These are phyloP conservation scores for Fragilariopsis cylindrus DNA, from an alignment of 108 stramenopile genomes.

Conservation along the genomic window DNA sequence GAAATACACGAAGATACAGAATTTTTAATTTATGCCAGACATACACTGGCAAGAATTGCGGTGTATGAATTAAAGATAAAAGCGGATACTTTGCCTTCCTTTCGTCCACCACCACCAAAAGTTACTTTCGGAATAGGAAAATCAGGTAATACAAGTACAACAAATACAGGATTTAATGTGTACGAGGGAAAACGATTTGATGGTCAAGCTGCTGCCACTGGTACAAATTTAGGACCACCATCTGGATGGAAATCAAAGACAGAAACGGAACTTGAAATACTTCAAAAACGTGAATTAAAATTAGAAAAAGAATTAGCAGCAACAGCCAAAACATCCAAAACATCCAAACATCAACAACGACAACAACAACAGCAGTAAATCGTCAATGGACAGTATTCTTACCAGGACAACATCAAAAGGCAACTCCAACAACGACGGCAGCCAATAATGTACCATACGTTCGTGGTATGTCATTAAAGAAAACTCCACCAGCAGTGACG, in stretches of 20 bases:
- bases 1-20: slow-evolving; percentile 43
- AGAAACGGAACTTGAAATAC: slow-evolving; percentile 29
- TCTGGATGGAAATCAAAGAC: slow-evolving; percentile 57
- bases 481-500: too few relatives aligned
- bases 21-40: slow-evolving; percentile 40
- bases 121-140: not conserved
- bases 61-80: slow-evolving; percentile 45
- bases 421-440: slow-evolving; percentile 6
- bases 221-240: slow-evolving; percentile 57
- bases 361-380: not conserved
- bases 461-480: too few relatives aligned
- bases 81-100: slow-evolving; percentile 46
- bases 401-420: slow-evolving; percentile 29
- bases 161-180: slow-evolving; percentile 48
- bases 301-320: slow-evolving; percentile 17
- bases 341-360: too few relatives aligned
- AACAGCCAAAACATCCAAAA: not conserved
- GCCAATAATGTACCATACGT: not conserved
- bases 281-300: slow-evolving; percentile 19
- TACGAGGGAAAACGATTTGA: slow-evolving; percentile 70
- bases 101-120: slow-evolving; percentile 18
- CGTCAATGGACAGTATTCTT: slow-evolving; percentile 55
- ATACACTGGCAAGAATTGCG: slow-evolving; percentile 42
- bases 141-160: not conserved
- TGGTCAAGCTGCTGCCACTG: slow-evolving; percentile 61